phyloP scores from a whole-genome alignment of 2,329 filamentous ascomycete genomes.

The Epichloe baconii region DNA sequence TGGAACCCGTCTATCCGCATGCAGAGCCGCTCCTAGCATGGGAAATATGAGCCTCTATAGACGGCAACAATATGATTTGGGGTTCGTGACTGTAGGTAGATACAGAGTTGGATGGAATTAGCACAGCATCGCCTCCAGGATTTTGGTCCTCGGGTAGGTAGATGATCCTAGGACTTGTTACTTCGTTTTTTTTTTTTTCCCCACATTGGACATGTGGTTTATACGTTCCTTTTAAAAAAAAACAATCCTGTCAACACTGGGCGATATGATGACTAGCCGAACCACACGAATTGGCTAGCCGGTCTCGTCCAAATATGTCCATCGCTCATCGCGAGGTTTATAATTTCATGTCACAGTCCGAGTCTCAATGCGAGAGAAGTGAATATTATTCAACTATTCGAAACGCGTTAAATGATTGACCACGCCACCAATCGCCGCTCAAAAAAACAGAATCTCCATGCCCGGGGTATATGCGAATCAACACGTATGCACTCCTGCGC shows the following conservation, averaged over 20 bases:
- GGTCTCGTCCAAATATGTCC: too few relatives aligned
- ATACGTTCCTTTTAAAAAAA: too few relatives aligned
- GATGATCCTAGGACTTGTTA: too few relatives aligned
- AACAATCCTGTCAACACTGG: too few relatives aligned
- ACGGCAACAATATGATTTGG: constrained; percentile 38
- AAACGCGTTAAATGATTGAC: not conserved
- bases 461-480: constrained; percentile 1
- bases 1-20: constrained; percentile 48
- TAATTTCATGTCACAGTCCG: not conserved
- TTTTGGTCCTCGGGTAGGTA: not conserved
- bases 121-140: constrained; percentile 38
- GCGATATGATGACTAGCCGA: too few relatives aligned
- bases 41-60: constrained; percentile 49
- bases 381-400: not conserved
- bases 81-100: constrained; percentile 41
- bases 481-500: not conserved
- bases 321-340: not conserved
- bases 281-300: too few relatives aligned
- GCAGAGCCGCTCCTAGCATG: constrained; percentile 42
- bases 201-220: too few relatives aligned
- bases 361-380: not conserved
- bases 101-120: constrained; percentile 36
- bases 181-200: too few relatives aligned
- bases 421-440: not conserved
- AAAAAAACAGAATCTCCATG: constrained; percentile 2